These are phyloP conservation scores for Elsinoe batatas DNA, from an alignment of 2,329 filamentous ascomycete species.

Conservation along the genomic window DNA sequence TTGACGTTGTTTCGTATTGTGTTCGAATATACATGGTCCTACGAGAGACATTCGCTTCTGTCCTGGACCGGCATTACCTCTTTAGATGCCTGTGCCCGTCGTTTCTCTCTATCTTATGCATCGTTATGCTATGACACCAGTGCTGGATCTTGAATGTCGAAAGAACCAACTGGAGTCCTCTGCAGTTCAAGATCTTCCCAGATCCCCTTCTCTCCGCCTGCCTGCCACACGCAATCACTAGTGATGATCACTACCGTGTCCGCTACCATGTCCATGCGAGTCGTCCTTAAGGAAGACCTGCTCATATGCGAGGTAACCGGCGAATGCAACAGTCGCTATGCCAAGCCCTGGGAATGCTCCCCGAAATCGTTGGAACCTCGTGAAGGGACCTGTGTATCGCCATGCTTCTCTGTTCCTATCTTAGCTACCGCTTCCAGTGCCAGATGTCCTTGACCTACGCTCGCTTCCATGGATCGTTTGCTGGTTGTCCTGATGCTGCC, in stretches of 20 bases:
- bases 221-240: not conserved
- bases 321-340: slow-evolving; percentile 84
- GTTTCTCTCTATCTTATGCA: no score
- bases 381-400: slow-evolving; percentile 85
- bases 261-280: slow-evolving; percentile 19
- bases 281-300: slow-evolving; percentile 70
- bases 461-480: slow-evolving; percentile 54
- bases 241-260: slow-evolving; percentile 18
- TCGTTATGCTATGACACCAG: no score
- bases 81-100: no score
- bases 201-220: no score
- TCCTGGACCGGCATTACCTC: no score
- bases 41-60: no score
- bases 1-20: no score
- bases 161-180: no score
- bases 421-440: not conserved
- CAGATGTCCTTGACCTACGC: slow-evolving; percentile 37
- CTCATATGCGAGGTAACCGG: slow-evolving; percentile 81
- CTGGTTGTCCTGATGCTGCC: slow-evolving; percentile 53
- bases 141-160: no score
- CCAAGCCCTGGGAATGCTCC: slow-evolving; percentile 80
- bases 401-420: slow-evolving; percentile 65
- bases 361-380: slow-evolving; percentile 81
- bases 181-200: no score
- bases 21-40: no score